Evolutionary conservation across 2,329 filamentous ascomycete species (phyloP).

Genomic region (Pestalotiopsis sp.): DNA sequence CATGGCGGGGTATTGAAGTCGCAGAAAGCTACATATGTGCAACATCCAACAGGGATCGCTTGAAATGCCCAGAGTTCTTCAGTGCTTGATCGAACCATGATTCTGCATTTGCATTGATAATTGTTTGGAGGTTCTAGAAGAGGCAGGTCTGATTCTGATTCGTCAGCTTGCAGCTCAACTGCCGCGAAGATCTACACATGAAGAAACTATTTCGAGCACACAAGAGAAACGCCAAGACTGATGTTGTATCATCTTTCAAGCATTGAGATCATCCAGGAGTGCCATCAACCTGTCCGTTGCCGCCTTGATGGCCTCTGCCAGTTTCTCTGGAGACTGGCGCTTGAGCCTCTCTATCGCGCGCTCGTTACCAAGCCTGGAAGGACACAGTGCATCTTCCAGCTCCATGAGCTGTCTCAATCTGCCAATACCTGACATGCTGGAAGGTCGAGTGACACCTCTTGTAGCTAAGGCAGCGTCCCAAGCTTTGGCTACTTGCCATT

Average conservation of each 20-base stretch:
- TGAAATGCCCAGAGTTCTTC: neutral
- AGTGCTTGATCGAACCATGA: neutral
- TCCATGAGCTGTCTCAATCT: neutral
- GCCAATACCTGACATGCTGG: conserved; percentile 3
- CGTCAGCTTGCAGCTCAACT: neutral
- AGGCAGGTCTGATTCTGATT: neutral
- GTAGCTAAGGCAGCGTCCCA: conserved; percentile 5
- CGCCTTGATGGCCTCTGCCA: neutral
- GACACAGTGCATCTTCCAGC: conserved; percentile 8
- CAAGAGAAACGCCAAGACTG: neutral
- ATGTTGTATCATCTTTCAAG: neutral
- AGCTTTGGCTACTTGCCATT: conserved; percentile 1
- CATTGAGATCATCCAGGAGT: neutral
- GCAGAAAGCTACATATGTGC: neutral
- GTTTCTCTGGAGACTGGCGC: neutral
- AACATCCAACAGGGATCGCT: too few species aligned
- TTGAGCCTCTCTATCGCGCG: neutral
- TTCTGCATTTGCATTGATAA: neutral
- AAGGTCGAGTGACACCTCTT: conserved; percentile 1
- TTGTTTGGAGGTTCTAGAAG: neutral
- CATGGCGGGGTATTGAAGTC: neutral
- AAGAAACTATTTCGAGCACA: neutral
- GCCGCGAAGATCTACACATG: neutral
- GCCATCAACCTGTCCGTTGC: neutral
- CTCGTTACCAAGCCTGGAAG: conserved; percentile 5